phyloP scores from a whole-genome alignment of 805 yeast species.

The Candida koratica region DNA sequence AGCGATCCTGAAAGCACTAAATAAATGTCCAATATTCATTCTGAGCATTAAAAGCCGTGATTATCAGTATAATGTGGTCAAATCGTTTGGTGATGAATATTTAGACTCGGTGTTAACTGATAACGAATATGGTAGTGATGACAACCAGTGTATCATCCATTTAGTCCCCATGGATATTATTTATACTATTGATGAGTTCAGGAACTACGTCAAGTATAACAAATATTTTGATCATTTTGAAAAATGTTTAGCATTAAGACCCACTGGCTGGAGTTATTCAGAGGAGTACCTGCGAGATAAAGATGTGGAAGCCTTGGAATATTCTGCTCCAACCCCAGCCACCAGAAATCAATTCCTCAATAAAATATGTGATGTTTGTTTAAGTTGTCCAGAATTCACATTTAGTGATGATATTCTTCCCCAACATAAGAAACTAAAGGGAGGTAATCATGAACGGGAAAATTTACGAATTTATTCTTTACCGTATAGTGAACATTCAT shows the following conservation, averaged over 20 bases:
- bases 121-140: slow-evolving; percentile 38
- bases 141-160: slow-evolving; percentile 55
- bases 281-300: slow-evolving; percentile 9
- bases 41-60: slow-evolving; percentile 43
- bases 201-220: slow-evolving; percentile 47
- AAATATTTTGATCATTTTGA: slow-evolving; percentile 46
- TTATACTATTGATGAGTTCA: slow-evolving; percentile 42
- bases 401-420: slow-evolving; percentile 25
- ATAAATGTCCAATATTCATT: slow-evolving; percentile 51
- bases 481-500: slow-evolving; percentile 94
- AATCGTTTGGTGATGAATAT: slow-evolving; percentile 44
- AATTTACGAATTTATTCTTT: slow-evolving; percentile 49
- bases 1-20: slow-evolving; percentile 49
- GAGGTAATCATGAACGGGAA: slow-evolving; percentile 20
- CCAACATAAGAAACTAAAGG: slow-evolving; percentile 20
- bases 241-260: slow-evolving; percentile 67
- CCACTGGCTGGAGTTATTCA: slow-evolving; percentile 86
- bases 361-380: slow-evolving; percentile 13
- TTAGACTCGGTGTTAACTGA: slow-evolving; percentile 26
- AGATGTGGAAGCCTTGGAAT: slow-evolving; percentile 10
- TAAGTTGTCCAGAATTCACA: slow-evolving; percentile 10
- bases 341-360: slow-evolving; percentile 10
- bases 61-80: slow-evolving; percentile 39
- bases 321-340: slow-evolving; percentile 3
- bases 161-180: slow-evolving; percentile 64